Evolutionary conservation across 495 filamentous ascomycete genomes (phyloP).

Genomic region (Parachaetomium inaequale): DNA sequence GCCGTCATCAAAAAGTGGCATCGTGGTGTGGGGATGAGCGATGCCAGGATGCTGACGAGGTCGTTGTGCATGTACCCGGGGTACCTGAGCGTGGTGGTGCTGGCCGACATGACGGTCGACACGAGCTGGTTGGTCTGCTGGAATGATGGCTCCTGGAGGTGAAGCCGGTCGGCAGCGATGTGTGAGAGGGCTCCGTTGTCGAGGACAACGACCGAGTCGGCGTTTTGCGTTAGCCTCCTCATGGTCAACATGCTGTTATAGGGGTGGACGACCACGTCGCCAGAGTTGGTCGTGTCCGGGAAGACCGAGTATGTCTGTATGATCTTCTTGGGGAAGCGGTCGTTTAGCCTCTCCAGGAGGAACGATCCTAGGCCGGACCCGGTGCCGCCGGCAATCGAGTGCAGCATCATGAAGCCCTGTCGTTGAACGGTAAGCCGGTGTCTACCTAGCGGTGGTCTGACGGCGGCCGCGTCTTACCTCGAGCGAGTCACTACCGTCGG

Average conservation of each 20-base stretch:
- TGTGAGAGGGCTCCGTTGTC: slow-evolving; percentile 92
- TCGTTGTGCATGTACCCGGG: slow-evolving; percentile 99
- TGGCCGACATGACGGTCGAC: slow-evolving; percentile 97
- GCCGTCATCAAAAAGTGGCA: slow-evolving; percentile 98
- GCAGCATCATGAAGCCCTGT: slow-evolving; percentile 94
- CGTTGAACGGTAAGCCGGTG: background rate
- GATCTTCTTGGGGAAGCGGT: slow-evolving; percentile 96
- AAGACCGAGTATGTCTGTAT: slow-evolving; percentile 99
- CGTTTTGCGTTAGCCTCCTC: slow-evolving; percentile 87
- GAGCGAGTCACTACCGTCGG: slow-evolving; percentile 93
- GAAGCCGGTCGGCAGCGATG: slow-evolving; percentile 90
- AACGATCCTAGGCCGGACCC: slow-evolving; percentile 93
- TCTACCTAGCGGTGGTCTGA: background rate
- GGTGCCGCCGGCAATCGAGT: slow-evolving; percentile 96
- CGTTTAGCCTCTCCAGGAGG: slow-evolving; percentile 92
- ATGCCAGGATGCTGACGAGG: slow-evolving; percentile 92
- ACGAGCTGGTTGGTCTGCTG: slow-evolving; percentile 97
- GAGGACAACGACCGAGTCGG: slow-evolving; percentile 95
- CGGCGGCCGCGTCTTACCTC: slow-evolving; percentile 53
- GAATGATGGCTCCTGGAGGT: slow-evolving; percentile 91
- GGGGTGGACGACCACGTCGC: slow-evolving; percentile 93
- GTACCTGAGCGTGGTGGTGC: slow-evolving; percentile 92
- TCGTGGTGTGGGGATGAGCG: slow-evolving; percentile 90
- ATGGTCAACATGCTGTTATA: slow-evolving; percentile 96
- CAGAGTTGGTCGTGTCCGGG: slow-evolving; percentile 76